Base-by-base conservation (phyloP, 2,329 filamentous ascomycete genomes). In the Clarireedia hainanense region DNA sequence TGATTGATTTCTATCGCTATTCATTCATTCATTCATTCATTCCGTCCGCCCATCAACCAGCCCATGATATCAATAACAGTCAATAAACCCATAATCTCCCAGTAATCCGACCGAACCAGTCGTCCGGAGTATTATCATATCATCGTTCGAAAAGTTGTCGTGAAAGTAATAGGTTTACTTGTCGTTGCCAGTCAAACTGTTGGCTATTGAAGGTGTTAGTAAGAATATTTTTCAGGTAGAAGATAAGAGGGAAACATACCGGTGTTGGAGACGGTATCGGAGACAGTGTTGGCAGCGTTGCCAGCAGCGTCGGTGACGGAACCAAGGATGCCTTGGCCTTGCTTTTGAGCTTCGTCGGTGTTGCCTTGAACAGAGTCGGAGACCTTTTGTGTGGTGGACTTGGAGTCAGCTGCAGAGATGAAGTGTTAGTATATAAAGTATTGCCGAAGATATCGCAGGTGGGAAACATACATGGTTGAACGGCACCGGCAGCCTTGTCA, bases 321-420 rank as follows among this genome's bases (percentile, higher is more conserved):
- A 57, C 71, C 65, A 49, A 75, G 61, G 27, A 74, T 52, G 50
- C 69, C 67, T 62, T 72, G 65, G 63, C 73, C 70, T 63, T 75
- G 57, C 57, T 70, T 65, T 51, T 71, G 69, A 40, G 74, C 73
- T 46, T 70, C 58, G 60, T 75, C 73, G 57, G 65, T 63, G 59
- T 68, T 69, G 46, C 67, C 65, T 58, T 74, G 73, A 61, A 72
- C 66, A 55, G 67, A 65, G 64, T 80, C 77, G 36, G 71, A 68
- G 30, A 72, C 59, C 71, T 77, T 74, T 69, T 79, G 75, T 58
- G 70, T 69, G 53, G 72, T 67, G 20, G 72, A 74, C 69, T 79
- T 78, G 57, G 74, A 64, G 61, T 67, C 57, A 14, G 62, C 64
- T 65, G 47, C 53, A 36, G 17, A 23, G 1, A 15, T 23, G 14